These are phyloP conservation scores for Paxillus rubicundulus DNA, from an alignment of 768 basidiomycete species.

Conservation along the genomic window DNA sequence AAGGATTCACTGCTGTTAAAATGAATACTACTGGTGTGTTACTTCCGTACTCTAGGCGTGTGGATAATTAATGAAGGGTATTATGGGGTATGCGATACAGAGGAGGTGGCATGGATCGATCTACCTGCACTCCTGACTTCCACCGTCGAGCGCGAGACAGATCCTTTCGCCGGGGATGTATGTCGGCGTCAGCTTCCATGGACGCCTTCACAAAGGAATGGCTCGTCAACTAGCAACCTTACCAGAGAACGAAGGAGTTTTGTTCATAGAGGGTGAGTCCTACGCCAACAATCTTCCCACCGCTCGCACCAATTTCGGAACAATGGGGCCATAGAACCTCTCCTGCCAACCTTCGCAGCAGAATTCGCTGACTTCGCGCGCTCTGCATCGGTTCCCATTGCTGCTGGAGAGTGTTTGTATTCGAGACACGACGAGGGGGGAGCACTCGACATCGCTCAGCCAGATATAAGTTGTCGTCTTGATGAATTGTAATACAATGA, in stretches of 20 bases:
- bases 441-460: conserved; percentile 67
- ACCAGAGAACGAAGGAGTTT: conserved; percentile 55
- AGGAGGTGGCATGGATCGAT: conserved; percentile 54
- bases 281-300: not conserved
- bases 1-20: conserved; percentile 71
- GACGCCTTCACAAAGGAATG: conserved; percentile 66
- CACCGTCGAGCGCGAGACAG: conserved; percentile 50
- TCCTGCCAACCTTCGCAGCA: conserved; percentile 57
- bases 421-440: conserved; percentile 59
- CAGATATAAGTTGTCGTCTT: conserved; percentile 46
- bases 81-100: conserved; percentile 16
- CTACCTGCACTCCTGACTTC: conserved; percentile 51
- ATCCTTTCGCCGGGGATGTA: conserved; percentile 56
- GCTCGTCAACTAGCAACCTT: conserved; percentile 63
- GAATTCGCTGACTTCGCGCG: conserved; percentile 60
- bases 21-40: conserved; percentile 62
- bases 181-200: conserved; percentile 70
- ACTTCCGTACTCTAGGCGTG: not conserved
- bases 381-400: conserved; percentile 57
- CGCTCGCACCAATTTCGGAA: not conserved
- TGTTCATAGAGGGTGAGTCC: conserved; percentile 60
- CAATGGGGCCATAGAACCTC: conserved; percentile 40
- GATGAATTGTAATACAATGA: not conserved
- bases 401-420: conserved; percentile 63
- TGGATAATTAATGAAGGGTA: not conserved